Evolutionary conservation across 78 protist genomes (phyloP).

Genomic region (Dictyostelium intermedium): DNA sequence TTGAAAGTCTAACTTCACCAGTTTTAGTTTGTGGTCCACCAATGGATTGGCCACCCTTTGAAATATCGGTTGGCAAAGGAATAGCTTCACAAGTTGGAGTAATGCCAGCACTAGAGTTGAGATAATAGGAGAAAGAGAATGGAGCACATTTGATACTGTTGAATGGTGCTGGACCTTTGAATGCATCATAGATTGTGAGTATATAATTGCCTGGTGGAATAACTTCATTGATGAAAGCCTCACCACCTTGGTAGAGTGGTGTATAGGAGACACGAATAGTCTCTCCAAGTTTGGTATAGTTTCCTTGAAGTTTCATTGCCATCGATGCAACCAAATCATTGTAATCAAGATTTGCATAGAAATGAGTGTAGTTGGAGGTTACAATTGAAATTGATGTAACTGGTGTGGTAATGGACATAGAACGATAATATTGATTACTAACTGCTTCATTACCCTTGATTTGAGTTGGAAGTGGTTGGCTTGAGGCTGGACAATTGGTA

Average conservation of each 20-base stretch:
- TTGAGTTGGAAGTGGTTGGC: not conserved
- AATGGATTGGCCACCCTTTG: not conserved
- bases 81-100: constrained; percentile 1
- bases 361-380: not conserved
- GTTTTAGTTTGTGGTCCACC: constrained; percentile 53
- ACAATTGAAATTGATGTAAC: not conserved
- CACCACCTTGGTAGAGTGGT: constrained; percentile 48
- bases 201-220: constrained; percentile 28
- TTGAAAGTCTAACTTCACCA: constrained; percentile 29
- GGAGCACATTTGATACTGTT: constrained; percentile 15
- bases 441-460: not conserved
- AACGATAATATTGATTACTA: not conserved
- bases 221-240: constrained; percentile 26
- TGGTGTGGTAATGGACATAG: not conserved
- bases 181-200: constrained; percentile 27
- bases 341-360: not conserved
- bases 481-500: not conserved
- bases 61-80: constrained; percentile 21
- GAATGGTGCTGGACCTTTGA: not conserved
- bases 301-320: constrained; percentile 12
- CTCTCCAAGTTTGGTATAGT: constrained; percentile 10
- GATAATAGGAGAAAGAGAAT: constrained; percentile 13
- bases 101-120: not conserved
- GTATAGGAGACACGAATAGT: not conserved
- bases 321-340: constrained; percentile 32